These are phyloP conservation scores for Xanthoceras sorbifolium DNA, from an alignment of 345 rosid species.

Conservation along the genomic window DNA sequence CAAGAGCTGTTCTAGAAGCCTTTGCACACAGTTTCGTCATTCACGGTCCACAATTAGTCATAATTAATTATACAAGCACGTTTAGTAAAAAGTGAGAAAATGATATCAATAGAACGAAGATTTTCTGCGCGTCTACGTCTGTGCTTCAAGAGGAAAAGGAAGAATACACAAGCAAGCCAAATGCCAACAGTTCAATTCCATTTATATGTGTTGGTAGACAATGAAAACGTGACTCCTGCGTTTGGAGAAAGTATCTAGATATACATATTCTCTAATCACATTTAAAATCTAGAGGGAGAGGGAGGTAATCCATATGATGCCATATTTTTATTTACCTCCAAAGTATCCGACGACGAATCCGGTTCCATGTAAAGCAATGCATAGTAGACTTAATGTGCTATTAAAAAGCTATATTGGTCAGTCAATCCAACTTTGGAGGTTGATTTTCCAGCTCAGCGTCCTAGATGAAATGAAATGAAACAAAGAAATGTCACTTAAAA, in stretches of 20 bases:
- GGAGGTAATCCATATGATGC: neutral
- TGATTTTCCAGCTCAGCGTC: conserved; percentile 23
- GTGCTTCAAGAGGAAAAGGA: neutral
- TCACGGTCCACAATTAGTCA: no score
- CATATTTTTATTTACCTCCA: neutral
- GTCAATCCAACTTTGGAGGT: conserved; percentile 15
- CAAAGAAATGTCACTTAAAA: conserved; percentile 4
- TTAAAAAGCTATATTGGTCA: neutral
- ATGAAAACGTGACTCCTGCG: neutral
- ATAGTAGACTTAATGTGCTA: neutral
- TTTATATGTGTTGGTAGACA: no score
- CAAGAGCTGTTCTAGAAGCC: no score
- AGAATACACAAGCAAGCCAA: no score
- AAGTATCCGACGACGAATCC: no score
- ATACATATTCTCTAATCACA: neutral
- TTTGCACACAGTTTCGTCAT: neutral
- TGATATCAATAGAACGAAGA: no score
- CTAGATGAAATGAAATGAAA: conserved; percentile 6
- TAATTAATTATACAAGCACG: no score
- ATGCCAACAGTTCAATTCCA: neutral
- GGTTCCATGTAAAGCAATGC: neutral
- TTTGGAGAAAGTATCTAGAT: neutral
- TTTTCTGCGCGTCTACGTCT: no score
- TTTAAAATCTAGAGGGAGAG: neutral
- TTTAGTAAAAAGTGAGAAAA: no score